Conservation (phyloP, 2,329 filamentous ascomycete genomes). For the Teratosphaeria zuluensis region DNA sequence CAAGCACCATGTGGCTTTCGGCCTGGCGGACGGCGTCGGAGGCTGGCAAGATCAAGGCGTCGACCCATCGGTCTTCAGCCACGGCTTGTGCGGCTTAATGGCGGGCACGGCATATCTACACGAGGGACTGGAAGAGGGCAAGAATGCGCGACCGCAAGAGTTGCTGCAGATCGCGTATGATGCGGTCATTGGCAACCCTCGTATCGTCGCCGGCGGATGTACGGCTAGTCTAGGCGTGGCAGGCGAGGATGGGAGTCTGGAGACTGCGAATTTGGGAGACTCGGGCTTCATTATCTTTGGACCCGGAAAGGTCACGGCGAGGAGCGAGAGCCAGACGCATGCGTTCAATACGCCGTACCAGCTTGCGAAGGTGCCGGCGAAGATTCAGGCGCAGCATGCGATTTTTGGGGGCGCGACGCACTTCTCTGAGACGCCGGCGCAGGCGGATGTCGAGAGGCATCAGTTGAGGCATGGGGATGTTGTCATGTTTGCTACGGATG, state of each 20-base stretch:
- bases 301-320: constrained; percentile 73
- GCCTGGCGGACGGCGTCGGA: constrained; percentile 87
- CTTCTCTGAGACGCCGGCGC: constrained; percentile 71
- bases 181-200: constrained; percentile 62
- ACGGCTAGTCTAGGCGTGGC: constrained; percentile 85
- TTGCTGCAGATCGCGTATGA: constrained; percentile 82
- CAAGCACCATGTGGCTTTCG: constrained; percentile 65
- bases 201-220: constrained; percentile 73
- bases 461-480: constrained; percentile 81
- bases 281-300: constrained; percentile 85
- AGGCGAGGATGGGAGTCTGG: constrained; percentile 60
- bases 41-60: constrained; percentile 90
- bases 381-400: constrained; percentile 66
- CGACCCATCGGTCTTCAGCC: constrained; percentile 90
- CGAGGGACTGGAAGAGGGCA: constrained; percentile 23
- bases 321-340: constrained; percentile 82
- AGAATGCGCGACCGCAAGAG: constrained; percentile 42
- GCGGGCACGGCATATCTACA: constrained; percentile 42
- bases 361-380: constrained; percentile 74
- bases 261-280: constrained; percentile 90
- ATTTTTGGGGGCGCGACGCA: constrained; percentile 64
- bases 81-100: constrained; percentile 90
- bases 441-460: constrained; percentile 72
- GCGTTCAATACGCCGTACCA: constrained; percentile 98
- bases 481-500: constrained; percentile 87